Base-by-base conservation (phyloP, 352 stramenopile genomes). In the Phytophthora pinifolia region DNA sequence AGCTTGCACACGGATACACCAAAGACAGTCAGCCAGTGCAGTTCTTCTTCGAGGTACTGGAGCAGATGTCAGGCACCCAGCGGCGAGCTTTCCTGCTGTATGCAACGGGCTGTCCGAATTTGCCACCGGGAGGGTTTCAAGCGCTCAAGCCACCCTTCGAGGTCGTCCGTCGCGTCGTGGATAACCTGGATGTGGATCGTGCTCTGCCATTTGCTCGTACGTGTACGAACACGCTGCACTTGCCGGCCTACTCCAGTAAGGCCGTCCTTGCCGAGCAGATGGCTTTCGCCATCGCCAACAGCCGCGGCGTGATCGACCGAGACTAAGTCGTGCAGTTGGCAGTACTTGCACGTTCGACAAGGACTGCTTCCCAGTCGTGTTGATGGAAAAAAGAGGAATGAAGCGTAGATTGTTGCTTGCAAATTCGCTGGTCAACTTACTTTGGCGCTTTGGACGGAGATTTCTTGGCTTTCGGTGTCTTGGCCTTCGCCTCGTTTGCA, bases 211-310 rank as follows among this genome's bases (percentile, higher is more conserved):
- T 94, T 67, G 85, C 85, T 10, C 76, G 85, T 9, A 94, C 85
- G 41, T 94, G 85, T 52, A 92, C 85, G 1, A 94, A 94, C 65
- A 94, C 85, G 48, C 61, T 94, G 10, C 85, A 94, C 38, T 59
- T 94, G 34, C 85, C 85, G 0, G 83, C 85, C 13, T 94, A 94
- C 60, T 90, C 80, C 27, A 82, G 57, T n/a, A 84, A 90, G 47
- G 46, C 53, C 9, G 72, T 91, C 42, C 65, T 92, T 12, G 64
- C 56, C 3, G 61, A 80, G 46, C 81, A 88, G 57, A 67, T 94
- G 52, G 47, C 50, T 15, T 93, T 88, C 37, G 85, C 85, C 29
- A 75, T 94, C 58, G 72, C 65, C 22, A 94, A 92, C 41, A 94
- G 85, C 49, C 76, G 77, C 8, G 85, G 85, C 9, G 79, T 92